Base-by-base conservation (phyloP, 2,329 filamentous ascomycete genomes). In the Acarospora socialis region DNA sequence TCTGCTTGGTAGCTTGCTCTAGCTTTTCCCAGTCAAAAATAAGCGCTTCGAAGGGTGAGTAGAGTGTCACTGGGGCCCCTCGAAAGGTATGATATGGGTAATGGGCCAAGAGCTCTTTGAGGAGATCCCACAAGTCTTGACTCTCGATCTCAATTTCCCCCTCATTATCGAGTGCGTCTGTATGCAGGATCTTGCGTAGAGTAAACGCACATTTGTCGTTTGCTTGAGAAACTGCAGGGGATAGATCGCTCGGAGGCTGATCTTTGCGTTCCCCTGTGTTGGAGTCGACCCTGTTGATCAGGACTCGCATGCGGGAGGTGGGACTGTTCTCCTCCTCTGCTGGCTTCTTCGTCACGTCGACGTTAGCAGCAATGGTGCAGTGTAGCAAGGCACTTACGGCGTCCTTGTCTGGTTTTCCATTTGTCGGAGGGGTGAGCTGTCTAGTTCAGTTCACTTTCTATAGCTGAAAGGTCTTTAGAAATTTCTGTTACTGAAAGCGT, bases 251-350 rank as follows among this genome's bases (percentile, higher is more conserved):
- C 7, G 13, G 8, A 8, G 25, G 13, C 7, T 28, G 25, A 13
- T 28, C 25, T 28, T 28, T 28, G 7, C 25, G 25, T 13, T 28
- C 25, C 9, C 25, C 25, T 28, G 25, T 28, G 8, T 28, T 13
- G 13, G 25, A 13, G 13, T 28, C 25, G 7, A 28, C 13, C 13
- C 15, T 28, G 25, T 14, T 28, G 7, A 28, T 28, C 15, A 28
- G 8, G 25, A 28, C 15, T 13, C 25, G 7, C 13, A 14, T 13
- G 7, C 25, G 25, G 13, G 8, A 9, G 8, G 8, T 28, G 7
- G 25, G 25, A 7, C 15, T n/a, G n/a, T n/a, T n/a, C n/a, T n/a
- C n/a, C n/a, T n/a, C n/a, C n/a, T n/a, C n/a, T n/a, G n/a, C 13
- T 28, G 13, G 8, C 7, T 14, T 28, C 25, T 28, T 28, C 7